Evolutionary conservation across 2,329 filamentous ascomycete species (phyloP), one percentile per base, ranked within the genome.

Genomic region (Bipolaris sorokiniana): DNA sequence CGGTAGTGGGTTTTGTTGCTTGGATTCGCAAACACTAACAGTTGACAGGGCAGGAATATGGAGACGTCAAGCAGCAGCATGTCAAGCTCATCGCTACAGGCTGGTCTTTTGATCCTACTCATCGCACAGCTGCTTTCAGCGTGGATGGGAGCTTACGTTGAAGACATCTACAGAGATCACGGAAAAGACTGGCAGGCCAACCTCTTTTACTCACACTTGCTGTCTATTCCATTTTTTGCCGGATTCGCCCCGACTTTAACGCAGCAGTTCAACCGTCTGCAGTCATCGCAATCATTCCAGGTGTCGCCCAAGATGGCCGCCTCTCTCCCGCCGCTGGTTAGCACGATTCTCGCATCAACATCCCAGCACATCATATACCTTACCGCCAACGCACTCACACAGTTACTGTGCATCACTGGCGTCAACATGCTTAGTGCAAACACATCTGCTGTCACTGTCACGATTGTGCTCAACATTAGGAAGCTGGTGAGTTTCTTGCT

Each of bases 111-210:
- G 3, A 90, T 99, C 48, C 85, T 99, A 15, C 90, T 96, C 44
- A 75, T 96, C 36, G 95, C 95, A 1, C 95, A 99, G 78, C 79
- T 96, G 4, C 84, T 98, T 20, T 96, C 92, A 7, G 92, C 95
- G 20, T 90, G 93, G 70, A 97, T 98, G 89, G 95, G 95, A 4
- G 85, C 97, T 28, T 98, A 97, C 75, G 94, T 94, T 0, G 93
- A 99, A 75, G 88, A 92, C 64, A 91, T 93, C 0, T 99, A 98
- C 79, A 85, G 85, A 56, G 85, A 84, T 54, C 92, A 97, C 76
- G 92, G 93, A 5, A 90, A 90, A 28, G 90, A 95, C 75, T 98
- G 95, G 92, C 90, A 89, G 67, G 95, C 98, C 76, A 97, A 97
- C 64, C 83, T 99, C 11, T 98, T 99, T 80, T 99, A 98, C 80